These are phyloP conservation scores for Sordariomycetes sp. DNA, from an alignment of 2,329 filamentous ascomycete species.

Conservation along the genomic window DNA sequence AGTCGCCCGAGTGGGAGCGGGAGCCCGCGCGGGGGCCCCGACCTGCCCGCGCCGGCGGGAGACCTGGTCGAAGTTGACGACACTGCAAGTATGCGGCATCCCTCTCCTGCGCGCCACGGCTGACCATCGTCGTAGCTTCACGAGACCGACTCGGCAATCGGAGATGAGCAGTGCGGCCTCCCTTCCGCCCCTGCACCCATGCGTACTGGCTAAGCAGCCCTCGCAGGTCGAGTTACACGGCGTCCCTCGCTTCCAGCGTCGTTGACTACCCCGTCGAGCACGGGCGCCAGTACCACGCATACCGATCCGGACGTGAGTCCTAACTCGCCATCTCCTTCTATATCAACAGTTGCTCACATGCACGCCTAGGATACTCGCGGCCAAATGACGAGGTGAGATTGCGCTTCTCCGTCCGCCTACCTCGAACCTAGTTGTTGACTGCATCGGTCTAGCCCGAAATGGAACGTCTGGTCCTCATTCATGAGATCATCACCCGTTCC, in stretches of 20 bases:
- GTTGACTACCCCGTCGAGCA: slow-evolving; percentile 15
- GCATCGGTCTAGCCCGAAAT: slow-evolving; percentile 13
- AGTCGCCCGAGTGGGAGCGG: too few species aligned
- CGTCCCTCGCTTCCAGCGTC: slow-evolving; percentile 14
- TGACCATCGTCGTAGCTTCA: not conserved
- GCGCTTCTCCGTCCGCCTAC: not conserved
- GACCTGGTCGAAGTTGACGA: not conserved
- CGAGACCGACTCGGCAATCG: not conserved
- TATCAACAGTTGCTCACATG: not conserved
- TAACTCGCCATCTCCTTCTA: not conserved
- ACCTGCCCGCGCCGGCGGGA: not conserved
- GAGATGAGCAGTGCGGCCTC: not conserved
- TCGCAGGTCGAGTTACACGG: slow-evolving; percentile 10
- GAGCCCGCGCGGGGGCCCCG: too few species aligned
- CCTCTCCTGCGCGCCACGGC: not conserved
- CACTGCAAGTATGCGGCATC: too few species aligned
- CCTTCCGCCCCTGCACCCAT: not conserved
- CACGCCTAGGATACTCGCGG: not conserved
- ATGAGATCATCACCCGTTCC: slow-evolving; percentile 17
- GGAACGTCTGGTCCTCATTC: slow-evolving; percentile 22
- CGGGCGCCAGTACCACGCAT: slow-evolving; percentile 19
- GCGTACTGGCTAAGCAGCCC: not conserved
- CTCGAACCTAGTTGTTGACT: not conserved
- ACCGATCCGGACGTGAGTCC: slow-evolving; percentile 14
- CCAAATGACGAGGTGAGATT: slow-evolving; percentile 1